These are phyloP conservation scores for Cryptococcus hybrid DNA, from an alignment of 1,284 basidiomycete genomes.

Conservation along the genomic window DNA sequence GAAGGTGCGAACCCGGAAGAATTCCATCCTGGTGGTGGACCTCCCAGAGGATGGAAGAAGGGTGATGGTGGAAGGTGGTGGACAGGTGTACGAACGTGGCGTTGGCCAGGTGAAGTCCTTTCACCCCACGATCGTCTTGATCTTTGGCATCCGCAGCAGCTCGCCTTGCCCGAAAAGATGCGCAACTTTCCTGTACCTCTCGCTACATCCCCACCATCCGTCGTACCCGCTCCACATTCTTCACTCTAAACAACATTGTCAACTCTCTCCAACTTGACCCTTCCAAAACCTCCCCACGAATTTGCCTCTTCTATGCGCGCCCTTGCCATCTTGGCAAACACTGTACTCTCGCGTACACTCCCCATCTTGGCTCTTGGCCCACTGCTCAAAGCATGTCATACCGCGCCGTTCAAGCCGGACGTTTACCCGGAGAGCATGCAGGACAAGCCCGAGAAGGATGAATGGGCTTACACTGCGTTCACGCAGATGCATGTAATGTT, in stretches of 20 bases:
- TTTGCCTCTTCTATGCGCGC: slow-evolving; percentile 43
- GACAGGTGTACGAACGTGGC: slow-evolving; percentile 45
- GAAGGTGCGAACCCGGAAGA: slow-evolving; percentile 41
- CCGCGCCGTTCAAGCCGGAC: slow-evolving; percentile 29
- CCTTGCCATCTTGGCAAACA: slow-evolving; percentile 47
- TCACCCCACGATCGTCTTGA: slow-evolving; percentile 46
- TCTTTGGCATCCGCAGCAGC: slow-evolving; percentile 47
- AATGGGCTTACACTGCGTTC: slow-evolving; percentile 45
- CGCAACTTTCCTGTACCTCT: slow-evolving; percentile 44
- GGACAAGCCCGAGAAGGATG: neutral
- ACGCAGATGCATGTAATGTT: slow-evolving; percentile 48
- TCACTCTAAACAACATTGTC: slow-evolving; percentile 31
- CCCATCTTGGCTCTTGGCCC: slow-evolving; percentile 37
- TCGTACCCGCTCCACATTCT: slow-evolving; percentile 40
- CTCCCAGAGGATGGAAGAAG: slow-evolving; percentile 14
- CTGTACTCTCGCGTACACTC: slow-evolving; percentile 45
- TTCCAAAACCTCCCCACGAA: slow-evolving; percentile 9
- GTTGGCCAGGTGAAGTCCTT: slow-evolving; percentile 46
- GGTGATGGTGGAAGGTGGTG: slow-evolving; percentile 35
- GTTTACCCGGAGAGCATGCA: slow-evolving; percentile 38
- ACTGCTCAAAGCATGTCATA: slow-evolving; percentile 33
- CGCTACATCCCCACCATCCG: slow-evolving; percentile 43
- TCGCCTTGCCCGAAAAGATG: slow-evolving; percentile 39
- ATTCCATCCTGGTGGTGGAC: slow-evolving; percentile 39
- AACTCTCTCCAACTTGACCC: slow-evolving; percentile 28